Evolutionary conservation across 2,329 filamentous ascomycete genomes (phyloP).

Genomic region (Fusarium sp.): DNA sequence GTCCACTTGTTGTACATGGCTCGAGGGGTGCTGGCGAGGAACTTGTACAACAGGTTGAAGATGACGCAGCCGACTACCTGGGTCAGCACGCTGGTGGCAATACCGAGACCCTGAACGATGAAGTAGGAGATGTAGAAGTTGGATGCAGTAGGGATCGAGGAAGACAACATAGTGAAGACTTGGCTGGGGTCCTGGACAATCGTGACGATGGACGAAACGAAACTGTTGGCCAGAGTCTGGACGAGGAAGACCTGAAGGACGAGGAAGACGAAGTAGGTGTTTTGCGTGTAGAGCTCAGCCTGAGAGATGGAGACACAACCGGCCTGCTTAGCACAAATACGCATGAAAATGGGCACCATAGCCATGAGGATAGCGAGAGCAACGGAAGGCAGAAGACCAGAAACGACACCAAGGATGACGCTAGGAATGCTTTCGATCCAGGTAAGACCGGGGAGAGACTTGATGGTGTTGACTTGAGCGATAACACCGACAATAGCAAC

Average conservation of each 20-base stretch:
- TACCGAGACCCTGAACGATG: constrained; percentile 82
- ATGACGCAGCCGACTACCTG: constrained; percentile 75
- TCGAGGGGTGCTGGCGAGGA: constrained; percentile 80
- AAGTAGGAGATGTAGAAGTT: constrained; percentile 97
- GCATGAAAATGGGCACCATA: constrained; percentile 77
- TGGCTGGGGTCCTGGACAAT: constrained; percentile 71
- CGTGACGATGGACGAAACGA: constrained; percentile 72
- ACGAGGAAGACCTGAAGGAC: constrained; percentile 95
- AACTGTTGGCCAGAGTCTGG: constrained; percentile 82
- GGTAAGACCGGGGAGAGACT: constrained; percentile 72
- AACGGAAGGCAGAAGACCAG: constrained; percentile 83
- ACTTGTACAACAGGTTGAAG: constrained; percentile 74
- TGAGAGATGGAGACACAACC: constrained; percentile 83
- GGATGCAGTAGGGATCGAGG: constrained; percentile 81
- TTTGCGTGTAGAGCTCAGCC: constrained; percentile 90
- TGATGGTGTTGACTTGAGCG: constrained; percentile 83
- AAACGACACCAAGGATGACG: constrained; percentile 79
- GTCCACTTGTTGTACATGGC: constrained; percentile 82
- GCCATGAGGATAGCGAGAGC: constrained; percentile 85
- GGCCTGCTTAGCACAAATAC: constrained; percentile 75
- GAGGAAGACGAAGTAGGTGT: constrained; percentile 91
- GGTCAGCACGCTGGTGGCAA: constrained; percentile 78
- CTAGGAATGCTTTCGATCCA: constrained; percentile 80
- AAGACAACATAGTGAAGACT: constrained; percentile 74
- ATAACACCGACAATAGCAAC: constrained; percentile 85